Percentiles rank a stretch among this genome's conserved stretches.
Evolutionary conservation across 192 early-diverging fungal genomes (phyloP).

Genomic region (Dissophora ornata): DNA sequence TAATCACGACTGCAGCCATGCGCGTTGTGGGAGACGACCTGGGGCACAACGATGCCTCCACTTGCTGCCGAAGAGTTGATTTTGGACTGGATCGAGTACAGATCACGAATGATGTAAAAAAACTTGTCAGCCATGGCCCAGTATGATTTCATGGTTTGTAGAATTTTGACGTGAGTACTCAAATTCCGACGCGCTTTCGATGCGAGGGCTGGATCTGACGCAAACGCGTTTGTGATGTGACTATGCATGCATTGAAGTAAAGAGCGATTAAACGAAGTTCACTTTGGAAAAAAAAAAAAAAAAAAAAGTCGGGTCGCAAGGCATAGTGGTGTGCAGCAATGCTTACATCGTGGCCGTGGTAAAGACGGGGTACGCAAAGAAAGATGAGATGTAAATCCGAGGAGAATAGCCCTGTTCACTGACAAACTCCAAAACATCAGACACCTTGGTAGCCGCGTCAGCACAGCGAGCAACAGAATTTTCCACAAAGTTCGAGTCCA

Average conservation of each 20-base stretch:
- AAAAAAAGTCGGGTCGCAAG: not conserved
- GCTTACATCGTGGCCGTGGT: constrained; percentile 62
- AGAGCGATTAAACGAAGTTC: too few relatives aligned
- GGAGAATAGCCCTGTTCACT: constrained; percentile 43
- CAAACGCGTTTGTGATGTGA: constrained; percentile 62
- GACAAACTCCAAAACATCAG: constrained; percentile 42
- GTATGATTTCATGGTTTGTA: constrained; percentile 56
- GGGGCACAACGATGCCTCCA: constrained; percentile 34
- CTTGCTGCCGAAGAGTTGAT: constrained; percentile 38
- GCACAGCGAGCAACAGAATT: constrained; percentile 56
- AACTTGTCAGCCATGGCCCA: constrained; percentile 68
- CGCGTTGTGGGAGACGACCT: constrained; percentile 36
- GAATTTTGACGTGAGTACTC: constrained; percentile 49
- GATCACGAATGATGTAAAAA: constrained; percentile 52
- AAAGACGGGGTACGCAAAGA: constrained; percentile 61
- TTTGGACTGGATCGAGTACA: constrained; percentile 54
- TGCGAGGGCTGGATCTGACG: constrained; percentile 48
- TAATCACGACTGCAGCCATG: constrained; percentile 26
- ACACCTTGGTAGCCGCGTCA: constrained; percentile 55
- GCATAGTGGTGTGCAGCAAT: not conserved
- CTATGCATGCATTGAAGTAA: too few relatives aligned
- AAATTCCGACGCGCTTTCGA: constrained; percentile 55
- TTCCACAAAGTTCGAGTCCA: constrained; percentile 47
- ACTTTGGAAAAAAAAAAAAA: not conserved
- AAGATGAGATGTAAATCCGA: constrained; percentile 46